Evolutionary conservation across 2,329 filamentous ascomycete species (phyloP), one percentile per base, ranked within the genome.

Genomic region (Cordyceps cicadae): DNA sequence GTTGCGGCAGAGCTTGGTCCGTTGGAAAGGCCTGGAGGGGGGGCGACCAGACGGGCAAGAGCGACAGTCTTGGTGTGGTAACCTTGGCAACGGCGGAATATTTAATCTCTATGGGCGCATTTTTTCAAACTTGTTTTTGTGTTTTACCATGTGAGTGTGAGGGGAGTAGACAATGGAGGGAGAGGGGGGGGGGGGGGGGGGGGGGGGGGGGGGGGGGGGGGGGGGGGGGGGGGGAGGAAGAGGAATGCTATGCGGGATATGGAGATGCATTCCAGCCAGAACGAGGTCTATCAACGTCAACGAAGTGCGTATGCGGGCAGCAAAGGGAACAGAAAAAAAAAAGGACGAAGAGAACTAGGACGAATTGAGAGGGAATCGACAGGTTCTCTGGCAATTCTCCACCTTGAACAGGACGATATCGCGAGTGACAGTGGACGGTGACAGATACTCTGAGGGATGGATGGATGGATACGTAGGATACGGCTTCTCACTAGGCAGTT

Each of bases 231-330:
- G 24, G 41, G 24, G 21, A 19, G 34, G 8, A 17, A 14, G 34
- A 58, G 55, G 55, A 50, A 58, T 58, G 55, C 46, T 51, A 15
- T 34, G 55, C 34, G 29, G 55, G 32, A 58, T 51, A 58, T 58
- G 55, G 37, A 58, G 55, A 58, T 58, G 55, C 55, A 58, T 58
- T 58, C 55, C 55, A 58, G 55, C 34, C 24, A 4, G 12, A 4
- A 51, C 15, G 11, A 37, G 45, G 12, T 12, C 34, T 46, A 46
- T 37, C 34, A 9, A 29, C 3, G 3, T 37, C 34, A 9, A 29
- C 3, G 3, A 9, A 12, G 6, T 37, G 34, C 14, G 34, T 37
- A 15, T 17, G 39, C 6, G 17, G 39, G 39, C 15, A 17, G 15
- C 15, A 17, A 15, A n/a, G 39, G 15, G 39, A n/a, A 15, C 2